phyloP scores from a whole-genome alignment of 1,284 basidiomycete genomes.

The Moniliophthora roreri region DNA sequence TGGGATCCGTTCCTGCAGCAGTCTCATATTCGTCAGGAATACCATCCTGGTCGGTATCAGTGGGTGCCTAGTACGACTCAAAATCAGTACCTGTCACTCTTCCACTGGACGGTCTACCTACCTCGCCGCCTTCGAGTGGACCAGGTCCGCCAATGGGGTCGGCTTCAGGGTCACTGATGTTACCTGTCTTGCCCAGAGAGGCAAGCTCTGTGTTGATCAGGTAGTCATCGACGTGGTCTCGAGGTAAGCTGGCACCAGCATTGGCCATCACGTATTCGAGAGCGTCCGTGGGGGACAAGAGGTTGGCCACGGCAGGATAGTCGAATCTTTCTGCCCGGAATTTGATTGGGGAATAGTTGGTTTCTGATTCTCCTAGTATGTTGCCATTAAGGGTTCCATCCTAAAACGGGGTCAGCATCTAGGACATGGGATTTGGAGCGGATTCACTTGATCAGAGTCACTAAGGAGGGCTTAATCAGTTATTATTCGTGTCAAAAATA shows the following conservation, averaged over 20 bases:
- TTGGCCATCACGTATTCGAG: constrained; percentile 28
- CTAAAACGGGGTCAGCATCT: constrained; percentile 14
- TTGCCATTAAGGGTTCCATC: constrained; percentile 32
- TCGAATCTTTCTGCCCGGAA: constrained; percentile 30
- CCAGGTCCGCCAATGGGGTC: constrained; percentile 32
- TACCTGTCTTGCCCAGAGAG: constrained; percentile 32
- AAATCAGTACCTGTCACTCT: not conserved
- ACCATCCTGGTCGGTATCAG: constrained; percentile 33
- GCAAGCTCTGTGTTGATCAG: constrained; percentile 32
- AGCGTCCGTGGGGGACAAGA: constrained; percentile 31
- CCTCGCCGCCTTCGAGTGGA: constrained; percentile 33
- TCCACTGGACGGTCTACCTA: constrained; percentile 10
- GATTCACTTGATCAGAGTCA: not conserved
- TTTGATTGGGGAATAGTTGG: constrained; percentile 34
- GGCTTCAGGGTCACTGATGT: constrained; percentile 28
- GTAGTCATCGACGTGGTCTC: constrained; percentile 33
- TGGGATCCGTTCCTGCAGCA: constrained; percentile 32
- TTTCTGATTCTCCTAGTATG: constrained; percentile 26
- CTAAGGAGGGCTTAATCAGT: constrained; percentile 19
- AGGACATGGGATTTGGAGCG: not conserved
- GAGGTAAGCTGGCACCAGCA: constrained; percentile 33
- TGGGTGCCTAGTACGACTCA: constrained; percentile 22
- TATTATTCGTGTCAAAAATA: constrained; percentile 21
- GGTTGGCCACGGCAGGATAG: constrained; percentile 31
- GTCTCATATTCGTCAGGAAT: constrained; percentile 35